A percentile compares a stretch with the other conserved stretches of the same genome.
phyloP scores from a whole-genome alignment of 331 rosid genomes.

The Ulmus americana region DNA sequence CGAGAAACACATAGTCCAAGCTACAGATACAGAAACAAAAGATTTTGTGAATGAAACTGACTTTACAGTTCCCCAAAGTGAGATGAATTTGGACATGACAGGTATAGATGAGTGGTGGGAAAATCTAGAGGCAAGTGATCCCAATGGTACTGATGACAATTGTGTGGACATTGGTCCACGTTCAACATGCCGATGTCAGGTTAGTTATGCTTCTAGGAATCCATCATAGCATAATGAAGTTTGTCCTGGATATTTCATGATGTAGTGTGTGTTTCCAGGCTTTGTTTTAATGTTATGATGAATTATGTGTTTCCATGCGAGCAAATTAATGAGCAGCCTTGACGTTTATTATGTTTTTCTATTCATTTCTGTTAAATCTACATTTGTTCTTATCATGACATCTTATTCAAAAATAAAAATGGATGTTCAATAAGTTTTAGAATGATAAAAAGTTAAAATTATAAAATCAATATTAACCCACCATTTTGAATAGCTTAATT shows the following conservation, averaged over 20 bases:
- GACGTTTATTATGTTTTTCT: no score
- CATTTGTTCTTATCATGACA: no score
- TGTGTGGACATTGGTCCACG: conserved; percentile 30
- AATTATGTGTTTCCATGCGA: not conserved
- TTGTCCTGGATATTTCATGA: not conserved
- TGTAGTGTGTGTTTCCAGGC: not conserved
- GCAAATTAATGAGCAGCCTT: not conserved
- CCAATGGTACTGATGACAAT: conserved; percentile 12
- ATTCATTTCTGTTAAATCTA: no score
- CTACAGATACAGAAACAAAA: conserved; percentile 30
- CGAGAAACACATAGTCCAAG: conserved; percentile 15
- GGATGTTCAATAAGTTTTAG: no score
- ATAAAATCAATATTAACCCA: no score
- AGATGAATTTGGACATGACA: conserved; percentile 16
- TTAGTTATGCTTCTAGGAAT: conserved; percentile 9
- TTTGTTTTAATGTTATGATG: not conserved
- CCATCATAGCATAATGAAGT: not conserved
- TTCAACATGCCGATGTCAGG: conserved; percentile 37
- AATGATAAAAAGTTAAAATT: no score
- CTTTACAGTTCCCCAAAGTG: conserved; percentile 29
- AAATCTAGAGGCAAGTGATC: conserved; percentile 12
- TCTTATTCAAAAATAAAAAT: no score
- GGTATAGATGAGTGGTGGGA: conserved; percentile 23
- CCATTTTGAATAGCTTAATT: no score
- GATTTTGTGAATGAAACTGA: conserved; percentile 36